Evolutionary conservation across 306 rosid genomes (phyloP).

Genomic region (Rosa multiflora): DNA sequence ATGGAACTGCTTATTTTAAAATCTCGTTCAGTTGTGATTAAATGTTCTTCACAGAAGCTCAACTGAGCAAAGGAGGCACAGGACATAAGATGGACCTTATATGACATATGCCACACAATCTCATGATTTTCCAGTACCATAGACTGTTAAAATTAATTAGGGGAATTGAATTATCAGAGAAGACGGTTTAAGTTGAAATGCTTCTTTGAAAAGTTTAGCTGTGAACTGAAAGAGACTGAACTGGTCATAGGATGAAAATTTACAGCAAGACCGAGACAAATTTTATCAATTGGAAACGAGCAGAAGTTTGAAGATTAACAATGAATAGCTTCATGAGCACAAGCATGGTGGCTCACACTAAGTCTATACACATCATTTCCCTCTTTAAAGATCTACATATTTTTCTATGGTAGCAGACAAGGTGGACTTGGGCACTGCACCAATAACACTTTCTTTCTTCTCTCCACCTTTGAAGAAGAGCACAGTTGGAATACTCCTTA

Average conservation of each 20-base stretch:
- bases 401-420: constrained; percentile 68
- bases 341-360: constrained; percentile 10
- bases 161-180: not conserved
- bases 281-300: constrained; percentile 10
- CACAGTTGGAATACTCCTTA: constrained; percentile 96
- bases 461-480: constrained; percentile 85
- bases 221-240: not conserved
- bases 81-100: not conserved
- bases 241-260: not conserved
- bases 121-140: not conserved
- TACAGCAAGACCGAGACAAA: not conserved
- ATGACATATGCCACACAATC: not conserved
- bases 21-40: not conserved
- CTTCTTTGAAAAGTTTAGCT: not conserved
- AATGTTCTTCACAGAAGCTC: not conserved
- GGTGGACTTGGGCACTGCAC: constrained; percentile 90
- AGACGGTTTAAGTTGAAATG: not conserved
- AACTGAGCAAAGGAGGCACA: not conserved
- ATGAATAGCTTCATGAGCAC: constrained; percentile 19
- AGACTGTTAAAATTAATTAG: not conserved
- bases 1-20: not conserved
- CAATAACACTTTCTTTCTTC: constrained; percentile 81
- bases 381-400: constrained; percentile 45
- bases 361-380: not conserved
- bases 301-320: constrained; percentile 7